These are phyloP conservation scores for Xylaria palmicola DNA, from an alignment of 495 filamentous ascomycete species.

Conservation along the genomic window DNA sequence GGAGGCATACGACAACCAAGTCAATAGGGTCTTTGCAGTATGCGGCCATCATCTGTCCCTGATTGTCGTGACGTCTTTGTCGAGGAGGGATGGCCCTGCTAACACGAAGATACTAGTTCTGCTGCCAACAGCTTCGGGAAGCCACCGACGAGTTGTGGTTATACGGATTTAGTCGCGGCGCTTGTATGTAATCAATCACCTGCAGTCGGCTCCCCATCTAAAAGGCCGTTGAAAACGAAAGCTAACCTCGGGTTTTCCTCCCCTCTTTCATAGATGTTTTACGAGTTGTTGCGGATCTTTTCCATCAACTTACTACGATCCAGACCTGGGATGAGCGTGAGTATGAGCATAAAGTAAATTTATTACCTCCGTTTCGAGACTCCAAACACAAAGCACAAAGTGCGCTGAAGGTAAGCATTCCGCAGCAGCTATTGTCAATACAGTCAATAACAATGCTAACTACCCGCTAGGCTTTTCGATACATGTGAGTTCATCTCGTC, in stretches of 20 bases:
- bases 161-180: constrained; percentile 16
- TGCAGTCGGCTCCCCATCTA: background rate
- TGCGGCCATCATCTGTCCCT: background rate
- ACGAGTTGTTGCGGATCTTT: constrained; percentile 15
- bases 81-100: background rate
- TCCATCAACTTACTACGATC: constrained; percentile 11
- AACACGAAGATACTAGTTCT: constrained; percentile 2
- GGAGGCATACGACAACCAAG: constrained; percentile 9
- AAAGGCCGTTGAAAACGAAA: background rate
- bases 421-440: background rate
- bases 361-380: constrained; percentile 5
- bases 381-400: constrained; percentile 2
- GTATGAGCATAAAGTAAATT: constrained; percentile 4
- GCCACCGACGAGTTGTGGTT: constrained; percentile 19
- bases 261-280: constrained; percentile 5
- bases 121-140: constrained; percentile 14
- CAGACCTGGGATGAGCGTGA: constrained; percentile 15
- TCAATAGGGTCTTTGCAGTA: constrained; percentile 16
- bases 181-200: constrained; percentile 8
- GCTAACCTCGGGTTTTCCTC: background rate
- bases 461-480: constrained; percentile 8
- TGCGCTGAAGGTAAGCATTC: constrained; percentile 4
- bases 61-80: background rate
- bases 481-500: constrained; percentile 8
- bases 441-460: background rate